Base-by-base conservation (phyloP, 1,284 basidiomycete genomes). In the Ustilago trichophora region DNA sequence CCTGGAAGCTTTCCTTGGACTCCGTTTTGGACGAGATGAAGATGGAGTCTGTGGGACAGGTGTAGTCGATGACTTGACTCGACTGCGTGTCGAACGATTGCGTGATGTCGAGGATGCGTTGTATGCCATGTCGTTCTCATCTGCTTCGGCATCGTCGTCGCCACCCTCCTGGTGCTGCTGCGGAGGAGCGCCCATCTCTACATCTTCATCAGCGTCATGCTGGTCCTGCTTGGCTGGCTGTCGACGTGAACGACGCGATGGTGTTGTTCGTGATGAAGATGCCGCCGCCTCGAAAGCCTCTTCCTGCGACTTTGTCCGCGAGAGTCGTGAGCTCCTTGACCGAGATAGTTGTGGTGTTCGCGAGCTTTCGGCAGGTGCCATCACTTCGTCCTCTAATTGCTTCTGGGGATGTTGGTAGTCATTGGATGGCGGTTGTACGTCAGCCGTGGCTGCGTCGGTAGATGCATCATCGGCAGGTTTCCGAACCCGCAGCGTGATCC, bases 401-500 rank as follows among this genome's bases (percentile, higher is more conserved):
- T 25, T 43, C 22, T 45, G 12, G 15, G 27, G 10, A 4, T 45
- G 29, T 5, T 18, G 8, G 5, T 42, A 21, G 15, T 53, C 33
- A 16, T 22, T 36, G 27, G 38, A 22, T 19, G 36, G 9, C 13
- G 40, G 21, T 29, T 43, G 47, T 18, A 18, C 21, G 22, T 26
- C 16, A 32, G 32, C 16, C 40, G 36, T 44, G 18, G 33, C 18
- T 4, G 43, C 32, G 19, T 41, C n/a, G n/a, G 27, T 9, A 16
- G 40, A 13, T 32, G 44, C 46, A 31, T 56, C 57, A 8, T 56
- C 49, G 21, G 34, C 35, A 15, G 27, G 31, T 38, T 63, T 64
- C 43, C 67, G 67, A 5, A 70, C 56, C 37, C 56, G 49, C 25
- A 70, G 40, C 4, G 60, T 65, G 56, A 70, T 70, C 5, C 60